Evolutionary conservation across 2,329 filamentous ascomycete species (phyloP), one percentile per base, ranked within the genome.

Genomic region (Xylariaceae sp.): DNA sequence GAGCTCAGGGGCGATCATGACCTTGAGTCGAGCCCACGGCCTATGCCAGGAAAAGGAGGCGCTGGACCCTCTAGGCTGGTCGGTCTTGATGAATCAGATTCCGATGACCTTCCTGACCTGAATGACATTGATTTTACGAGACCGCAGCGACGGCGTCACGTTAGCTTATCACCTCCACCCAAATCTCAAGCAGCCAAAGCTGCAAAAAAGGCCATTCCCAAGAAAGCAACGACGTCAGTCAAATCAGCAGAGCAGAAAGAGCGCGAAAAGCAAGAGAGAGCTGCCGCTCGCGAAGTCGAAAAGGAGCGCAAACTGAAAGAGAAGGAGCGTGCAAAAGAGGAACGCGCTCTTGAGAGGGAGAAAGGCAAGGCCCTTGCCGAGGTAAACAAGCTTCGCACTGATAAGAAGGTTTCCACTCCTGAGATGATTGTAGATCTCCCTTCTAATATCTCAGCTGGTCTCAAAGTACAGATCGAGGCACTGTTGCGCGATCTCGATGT

Each of bases 401-500:
- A 89, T 64, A 89, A 87, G 64, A 88, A 87, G 51, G 67, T 81
- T 0, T 85, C 85, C 0, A 78, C 81, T 0, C 75, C 75, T 0
- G 86, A 93, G 60, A 91, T 93, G 86, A 82, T 91, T 38, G 72
- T 89, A 2, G 78, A 87, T 51, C 66, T 91, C 18, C 76, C 86
- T 0, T 63, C 65, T 0, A 73, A 72, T 2, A 64, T 91, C 1
- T 63, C 74, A 17, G 60, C 70, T 0, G 66, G 63, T 0, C 56
- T 73, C 18, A 66, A 58, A 18, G 60, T 69, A 2, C 73, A 76
- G 35, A 60, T 76, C 4, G 64, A 73, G 40, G 60, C 67, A 1
- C 63, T 82, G n/a, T 65, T 85, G 1, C 57, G 64, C 2, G 67
- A 72, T 2, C 54, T 81, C 3, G 64, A 71, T 12, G 73, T 79